Evolutionary conservation across 352 stramenopile species (phyloP).

Genomic region (Lagenidium giganteum): DNA sequence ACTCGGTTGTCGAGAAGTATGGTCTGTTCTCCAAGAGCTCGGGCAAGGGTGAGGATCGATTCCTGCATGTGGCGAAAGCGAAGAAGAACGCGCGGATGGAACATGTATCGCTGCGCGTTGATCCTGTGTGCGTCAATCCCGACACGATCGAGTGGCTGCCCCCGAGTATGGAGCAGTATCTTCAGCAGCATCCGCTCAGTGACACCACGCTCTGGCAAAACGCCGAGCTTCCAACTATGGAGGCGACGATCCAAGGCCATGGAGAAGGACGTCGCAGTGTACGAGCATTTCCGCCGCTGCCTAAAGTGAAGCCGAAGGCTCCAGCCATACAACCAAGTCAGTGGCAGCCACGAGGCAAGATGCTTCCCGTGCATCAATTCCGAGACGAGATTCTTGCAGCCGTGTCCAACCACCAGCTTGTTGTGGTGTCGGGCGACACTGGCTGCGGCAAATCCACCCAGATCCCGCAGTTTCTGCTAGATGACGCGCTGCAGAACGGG

Average conservation of each 20-base stretch:
- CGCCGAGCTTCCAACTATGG: slow-evolving; percentile 9
- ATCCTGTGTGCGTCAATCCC: slow-evolving; percentile 24
- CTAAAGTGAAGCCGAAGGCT: slow-evolving; percentile 18
- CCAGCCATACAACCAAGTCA: too few species aligned
- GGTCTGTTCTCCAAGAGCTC: slow-evolving; percentile 81
- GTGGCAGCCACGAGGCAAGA: slow-evolving; percentile 18
- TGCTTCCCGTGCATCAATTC: slow-evolving; percentile 56
- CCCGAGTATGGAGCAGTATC: slow-evolving; percentile 30
- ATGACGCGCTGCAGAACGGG: slow-evolving; percentile 66
- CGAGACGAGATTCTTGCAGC: slow-evolving; percentile 60
- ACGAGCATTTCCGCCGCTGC: slow-evolving; percentile 15
- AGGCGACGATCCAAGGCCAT: slow-evolving; percentile 14
- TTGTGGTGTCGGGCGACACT: slow-evolving; percentile 93
- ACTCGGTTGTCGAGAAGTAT: slow-evolving; percentile 75
- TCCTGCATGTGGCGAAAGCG: slow-evolving; percentile 75
- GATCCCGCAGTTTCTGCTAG: slow-evolving; percentile 92
- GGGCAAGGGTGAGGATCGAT: slow-evolving; percentile 53
- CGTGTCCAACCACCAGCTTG: slow-evolving; percentile 75
- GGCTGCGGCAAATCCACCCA: slow-evolving; percentile 93
- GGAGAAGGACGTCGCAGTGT: slow-evolving; percentile 1
- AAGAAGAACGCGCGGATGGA: slow-evolving; percentile 83
- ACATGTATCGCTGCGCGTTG: slow-evolving; percentile 51
- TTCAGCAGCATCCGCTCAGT: slow-evolving; percentile 29
- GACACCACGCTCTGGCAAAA: slow-evolving; percentile 25
- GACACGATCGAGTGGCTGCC: slow-evolving; percentile 36